Conservation (phyloP, 768 basidiomycete genomes). For the Podaxis rugospora region DNA sequence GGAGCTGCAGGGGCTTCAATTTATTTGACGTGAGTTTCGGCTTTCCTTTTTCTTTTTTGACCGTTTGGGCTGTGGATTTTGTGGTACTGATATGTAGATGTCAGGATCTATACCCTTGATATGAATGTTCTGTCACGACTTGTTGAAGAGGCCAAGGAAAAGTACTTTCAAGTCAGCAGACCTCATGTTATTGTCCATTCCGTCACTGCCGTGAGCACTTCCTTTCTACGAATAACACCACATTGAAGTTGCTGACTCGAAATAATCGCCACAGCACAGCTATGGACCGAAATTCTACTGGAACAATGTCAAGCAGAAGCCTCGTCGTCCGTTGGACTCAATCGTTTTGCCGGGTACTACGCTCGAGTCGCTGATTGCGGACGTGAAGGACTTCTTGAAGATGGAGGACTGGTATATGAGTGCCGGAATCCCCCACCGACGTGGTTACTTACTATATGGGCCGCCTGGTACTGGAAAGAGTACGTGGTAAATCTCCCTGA, state of each 20-base stretch:
- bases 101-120: constrained; percentile 37
- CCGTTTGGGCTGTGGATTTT: constrained; percentile 12
- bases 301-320: constrained; percentile 43
- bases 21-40: constrained; percentile 24
- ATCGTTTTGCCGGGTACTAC: constrained; percentile 47
- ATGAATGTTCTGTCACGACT: constrained; percentile 29
- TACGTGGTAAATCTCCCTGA: constrained; percentile 20
- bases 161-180: constrained; percentile 30
- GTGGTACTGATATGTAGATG: constrained; percentile 22
- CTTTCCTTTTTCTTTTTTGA: background rate
- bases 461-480: constrained; percentile 64
- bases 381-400: constrained; percentile 48
- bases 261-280: constrained; percentile 23
- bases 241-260: too few species aligned
- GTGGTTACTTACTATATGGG: constrained; percentile 55
- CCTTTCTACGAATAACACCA: too few species aligned
- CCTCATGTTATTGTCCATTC: constrained; percentile 32
- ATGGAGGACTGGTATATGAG: constrained; percentile 55
- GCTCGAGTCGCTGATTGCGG: constrained; percentile 41
- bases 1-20: constrained; percentile 18
- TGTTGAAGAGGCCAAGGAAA: constrained; percentile 30
- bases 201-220: constrained; percentile 23
- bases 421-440: constrained; percentile 53
- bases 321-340: constrained; percentile 46
- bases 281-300: constrained; percentile 35